A percentile compares a stretch with the other conserved stretches of the same genome.
Evolutionary conservation across 371 early-diverging fungal genomes (phyloP).

Genomic region (Mucor piriformis): DNA sequence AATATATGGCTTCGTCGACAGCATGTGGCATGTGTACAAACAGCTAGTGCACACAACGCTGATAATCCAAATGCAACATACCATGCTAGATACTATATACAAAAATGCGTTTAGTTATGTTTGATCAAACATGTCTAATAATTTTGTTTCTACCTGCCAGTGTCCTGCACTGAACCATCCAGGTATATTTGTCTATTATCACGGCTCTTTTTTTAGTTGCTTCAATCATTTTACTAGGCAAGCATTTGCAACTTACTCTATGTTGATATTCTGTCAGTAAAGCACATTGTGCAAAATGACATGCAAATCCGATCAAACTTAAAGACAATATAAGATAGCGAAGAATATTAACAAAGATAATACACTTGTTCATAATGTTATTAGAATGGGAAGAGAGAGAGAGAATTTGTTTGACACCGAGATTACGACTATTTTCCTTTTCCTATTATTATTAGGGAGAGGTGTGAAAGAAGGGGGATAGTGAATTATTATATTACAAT

Average conservation of each 20-base stretch:
- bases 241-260: constrained; percentile 28
- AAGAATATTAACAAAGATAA: constrained; percentile 17
- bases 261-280: constrained; percentile 30
- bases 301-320: constrained; percentile 22
- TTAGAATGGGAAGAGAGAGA: neutral
- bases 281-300: constrained; percentile 39
- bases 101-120: neutral
- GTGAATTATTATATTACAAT: neutral
- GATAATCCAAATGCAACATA: constrained; percentile 31
- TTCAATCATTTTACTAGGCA: neutral
- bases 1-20: constrained; percentile 33
- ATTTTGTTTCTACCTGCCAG: constrained; percentile 35
- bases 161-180: constrained; percentile 41
- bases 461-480: neutral
- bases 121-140: neutral
- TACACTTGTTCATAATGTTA: neutral
- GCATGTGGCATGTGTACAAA: constrained; percentile 37
- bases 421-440: neutral
- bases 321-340: constrained; percentile 23
- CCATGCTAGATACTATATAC: constrained; percentile 36
- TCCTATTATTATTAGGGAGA: neutral
- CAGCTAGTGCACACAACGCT: constrained; percentile 19
- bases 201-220: neutral
- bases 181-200: constrained; percentile 28
- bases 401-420: neutral